Conservation (phyloP, 1,139 yeast genomes). For the Geotrichum cucujoidarum region DNA sequence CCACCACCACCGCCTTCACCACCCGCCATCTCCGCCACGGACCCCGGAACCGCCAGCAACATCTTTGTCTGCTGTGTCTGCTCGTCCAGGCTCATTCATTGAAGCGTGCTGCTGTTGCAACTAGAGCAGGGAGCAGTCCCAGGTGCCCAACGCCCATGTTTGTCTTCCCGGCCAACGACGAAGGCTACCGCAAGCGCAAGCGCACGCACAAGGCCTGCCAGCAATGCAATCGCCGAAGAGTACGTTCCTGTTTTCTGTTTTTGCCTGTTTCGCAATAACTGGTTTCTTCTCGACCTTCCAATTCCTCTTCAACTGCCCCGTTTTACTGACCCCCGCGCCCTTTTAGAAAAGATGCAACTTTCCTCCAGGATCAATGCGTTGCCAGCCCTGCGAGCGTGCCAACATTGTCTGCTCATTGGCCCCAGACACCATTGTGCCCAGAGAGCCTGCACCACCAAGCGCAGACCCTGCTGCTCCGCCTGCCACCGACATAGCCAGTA, state of each 20-base stretch:
- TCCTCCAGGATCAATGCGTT: constrained; percentile 30
- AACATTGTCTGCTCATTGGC: constrained; percentile 34
- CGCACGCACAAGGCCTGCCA: constrained; percentile 51
- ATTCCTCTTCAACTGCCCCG: neutral
- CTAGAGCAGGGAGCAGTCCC: no score
- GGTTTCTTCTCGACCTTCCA: neutral
- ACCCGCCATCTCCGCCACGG: neutral
- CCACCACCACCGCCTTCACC: neutral
- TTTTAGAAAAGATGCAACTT: constrained; percentile 32
- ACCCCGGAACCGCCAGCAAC: no score
- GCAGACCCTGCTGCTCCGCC: neutral
- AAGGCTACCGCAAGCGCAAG: constrained; percentile 49
- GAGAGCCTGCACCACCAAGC: constrained; percentile 19
- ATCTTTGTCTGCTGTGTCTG: no score
- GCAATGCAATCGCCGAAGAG: constrained; percentile 44
- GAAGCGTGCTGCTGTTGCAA: no score
- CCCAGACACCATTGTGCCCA: constrained; percentile 31
- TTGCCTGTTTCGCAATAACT: neutral
- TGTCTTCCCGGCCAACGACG: constrained; percentile 57
- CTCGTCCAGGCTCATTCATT: no score
- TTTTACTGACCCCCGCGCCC: no score
- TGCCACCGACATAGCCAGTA: neutral
- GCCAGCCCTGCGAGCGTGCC: constrained; percentile 35
- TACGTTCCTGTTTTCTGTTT: no score
- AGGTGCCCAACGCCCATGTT: no score